Evolutionary conservation across 1,284 basidiomycete genomes (phyloP).

Genomic region (Austroboletus novae-zelandiae): DNA sequence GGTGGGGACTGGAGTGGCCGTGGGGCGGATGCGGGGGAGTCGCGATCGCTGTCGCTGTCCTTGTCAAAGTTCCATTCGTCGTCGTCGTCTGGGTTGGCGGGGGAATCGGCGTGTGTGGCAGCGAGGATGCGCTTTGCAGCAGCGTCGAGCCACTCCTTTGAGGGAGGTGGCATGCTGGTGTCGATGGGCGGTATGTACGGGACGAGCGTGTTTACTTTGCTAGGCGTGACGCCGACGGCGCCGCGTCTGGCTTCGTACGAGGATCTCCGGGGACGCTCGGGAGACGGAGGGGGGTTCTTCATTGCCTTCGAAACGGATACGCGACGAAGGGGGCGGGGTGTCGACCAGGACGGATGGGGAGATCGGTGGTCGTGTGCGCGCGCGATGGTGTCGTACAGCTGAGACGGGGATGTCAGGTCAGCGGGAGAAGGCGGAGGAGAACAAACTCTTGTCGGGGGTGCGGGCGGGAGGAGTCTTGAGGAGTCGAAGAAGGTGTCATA

Average conservation of each 20-base stretch:
- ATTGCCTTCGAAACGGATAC: slow-evolving; percentile 8
- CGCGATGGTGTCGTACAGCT: slow-evolving; percentile 32
- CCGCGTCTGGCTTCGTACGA: slow-evolving; percentile 27
- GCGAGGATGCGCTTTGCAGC: slow-evolving; percentile 18
- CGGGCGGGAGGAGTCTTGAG: slow-evolving; percentile 9
- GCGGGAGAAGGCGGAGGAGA: not conserved
- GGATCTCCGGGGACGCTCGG: slow-evolving; percentile 24
- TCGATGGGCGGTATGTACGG: slow-evolving; percentile 26
- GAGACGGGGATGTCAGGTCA: not conserved
- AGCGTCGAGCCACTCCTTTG: slow-evolving; percentile 21
- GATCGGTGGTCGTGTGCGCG: slow-evolving; percentile 23
- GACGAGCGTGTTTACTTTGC: slow-evolving; percentile 26
- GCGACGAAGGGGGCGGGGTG: slow-evolving; percentile 8
- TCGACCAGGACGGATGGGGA: slow-evolving; percentile 6
- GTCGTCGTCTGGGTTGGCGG: slow-evolving; percentile 5
- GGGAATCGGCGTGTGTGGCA: slow-evolving; percentile 13
- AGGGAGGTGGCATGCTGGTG: slow-evolving; percentile 15
- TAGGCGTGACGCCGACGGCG: slow-evolving; percentile 20
- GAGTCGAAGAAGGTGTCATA: not conserved
- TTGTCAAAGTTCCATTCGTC: slow-evolving; percentile 14
- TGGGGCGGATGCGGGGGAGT: not conserved
- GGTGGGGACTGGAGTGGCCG: not conserved
- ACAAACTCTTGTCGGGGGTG: slow-evolving; percentile 16
- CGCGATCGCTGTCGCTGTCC: slow-evolving; percentile 17
- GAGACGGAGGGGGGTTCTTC: not conserved